phyloP scores from a whole-genome alignment of 805 yeast species.

The Metschnikowia proteae region DNA sequence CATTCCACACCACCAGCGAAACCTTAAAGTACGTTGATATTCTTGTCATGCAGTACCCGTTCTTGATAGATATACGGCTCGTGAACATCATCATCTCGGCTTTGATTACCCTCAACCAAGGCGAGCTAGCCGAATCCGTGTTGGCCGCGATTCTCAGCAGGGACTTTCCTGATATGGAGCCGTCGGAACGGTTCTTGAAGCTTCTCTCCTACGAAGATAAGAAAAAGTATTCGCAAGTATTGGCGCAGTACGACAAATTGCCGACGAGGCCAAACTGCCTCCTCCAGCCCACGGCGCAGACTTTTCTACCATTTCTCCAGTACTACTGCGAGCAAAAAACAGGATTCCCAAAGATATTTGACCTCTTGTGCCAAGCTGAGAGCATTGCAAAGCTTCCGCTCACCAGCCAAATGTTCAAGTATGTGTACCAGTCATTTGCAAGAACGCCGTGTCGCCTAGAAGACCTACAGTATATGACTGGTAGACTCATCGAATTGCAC shows the following conservation, averaged over 20 bases:
- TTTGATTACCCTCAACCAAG: constrained; percentile 10
- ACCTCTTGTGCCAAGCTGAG: constrained; percentile 20
- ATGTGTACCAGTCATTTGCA: constrained; percentile 19
- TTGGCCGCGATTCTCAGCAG: constrained; percentile 8
- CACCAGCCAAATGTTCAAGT: constrained; percentile 28
- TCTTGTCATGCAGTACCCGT: constrained; percentile 5
- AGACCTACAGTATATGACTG: constrained; percentile 11
- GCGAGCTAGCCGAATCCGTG: constrained; percentile 13
- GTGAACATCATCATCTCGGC: constrained; percentile 20
- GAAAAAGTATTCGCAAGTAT: constrained; percentile 13
- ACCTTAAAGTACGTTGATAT: neutral
- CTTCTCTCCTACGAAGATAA: constrained; percentile 23
- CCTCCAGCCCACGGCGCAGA: constrained; percentile 24
- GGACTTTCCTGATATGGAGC: constrained; percentile 1
- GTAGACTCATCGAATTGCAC: constrained; percentile 11
- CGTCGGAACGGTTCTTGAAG: constrained; percentile 18
- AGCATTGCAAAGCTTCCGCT: constrained; percentile 25
- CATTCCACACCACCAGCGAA: neutral
- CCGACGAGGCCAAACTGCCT: constrained; percentile 13
- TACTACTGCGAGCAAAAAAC: constrained; percentile 13
- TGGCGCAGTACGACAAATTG: constrained; percentile 17
- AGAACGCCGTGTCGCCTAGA: neutral
- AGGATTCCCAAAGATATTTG: constrained; percentile 12
- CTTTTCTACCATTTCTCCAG: constrained; percentile 23
- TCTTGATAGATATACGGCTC: constrained; percentile 17